These are phyloP conservation scores for Trypanosoma melophagium DNA, from an alignment of 208 protist species.

Conservation along the genomic window DNA sequence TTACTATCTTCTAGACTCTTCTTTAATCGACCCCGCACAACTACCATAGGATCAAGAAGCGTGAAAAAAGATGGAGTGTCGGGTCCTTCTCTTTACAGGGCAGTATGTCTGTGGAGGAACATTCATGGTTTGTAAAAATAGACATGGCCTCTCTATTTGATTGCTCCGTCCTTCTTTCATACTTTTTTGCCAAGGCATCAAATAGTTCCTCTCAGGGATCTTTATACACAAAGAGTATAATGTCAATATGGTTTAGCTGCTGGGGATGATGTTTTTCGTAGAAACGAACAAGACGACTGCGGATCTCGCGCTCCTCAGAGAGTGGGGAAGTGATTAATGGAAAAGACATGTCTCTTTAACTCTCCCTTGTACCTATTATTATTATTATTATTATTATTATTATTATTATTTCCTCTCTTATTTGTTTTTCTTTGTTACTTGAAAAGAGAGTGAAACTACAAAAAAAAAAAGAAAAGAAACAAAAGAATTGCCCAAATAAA, in stretches of 20 bases:
- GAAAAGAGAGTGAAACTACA: too few relatives aligned
- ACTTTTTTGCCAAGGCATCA: slow-evolving; percentile 18
- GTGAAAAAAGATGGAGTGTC: background rate
- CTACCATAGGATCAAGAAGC: slow-evolving; percentile 12
- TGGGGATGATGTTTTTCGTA: slow-evolving; percentile 20
- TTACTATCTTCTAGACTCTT: background rate
- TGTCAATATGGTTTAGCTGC: slow-evolving; percentile 15
- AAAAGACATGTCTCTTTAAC: slow-evolving; percentile 21
- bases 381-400: background rate
- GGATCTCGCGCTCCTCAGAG: background rate
- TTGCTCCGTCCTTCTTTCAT: background rate
- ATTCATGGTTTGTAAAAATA: background rate
- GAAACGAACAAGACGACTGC: slow-evolving; percentile 16
- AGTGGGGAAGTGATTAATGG: background rate
- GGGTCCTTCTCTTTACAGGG: background rate
- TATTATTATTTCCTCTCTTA: too few relatives aligned
- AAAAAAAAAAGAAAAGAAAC: too few relatives aligned
- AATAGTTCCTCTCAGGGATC: slow-evolving; percentile 20
- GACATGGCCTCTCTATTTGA: background rate
- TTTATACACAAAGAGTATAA: slow-evolving; percentile 24
- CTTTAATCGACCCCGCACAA: background rate
- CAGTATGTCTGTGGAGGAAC: background rate
- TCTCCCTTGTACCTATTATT: background rate
- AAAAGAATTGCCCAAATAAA: too few relatives aligned
- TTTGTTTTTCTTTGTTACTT: too few relatives aligned